Base-by-base conservation (phyloP, 345 rosid species). In the Aquilaria malaccensis region DNA sequence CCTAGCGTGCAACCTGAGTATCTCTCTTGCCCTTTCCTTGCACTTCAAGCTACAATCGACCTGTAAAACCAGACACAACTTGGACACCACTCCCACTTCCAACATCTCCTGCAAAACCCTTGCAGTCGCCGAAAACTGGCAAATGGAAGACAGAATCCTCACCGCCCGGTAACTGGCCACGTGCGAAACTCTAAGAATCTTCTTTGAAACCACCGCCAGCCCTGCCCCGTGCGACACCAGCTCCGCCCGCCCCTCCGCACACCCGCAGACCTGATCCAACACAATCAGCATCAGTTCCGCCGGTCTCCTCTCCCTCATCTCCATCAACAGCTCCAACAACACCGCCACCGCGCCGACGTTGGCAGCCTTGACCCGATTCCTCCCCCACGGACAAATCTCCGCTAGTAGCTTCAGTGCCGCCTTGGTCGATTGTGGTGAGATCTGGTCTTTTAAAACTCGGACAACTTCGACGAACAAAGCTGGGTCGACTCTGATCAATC, bases 231-330 rank as follows among this genome's bases (percentile, higher is more conserved):
- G 87, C 9, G 67, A 72, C 69, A 85, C 45, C 33, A 85, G 30
- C 80, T 85, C 84, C 12, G 80, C 79, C 58, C 91, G 51, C 41
- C 91, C 87, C 45, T 85, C 85, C 0, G 91, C 91, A 2, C 85
- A 80, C 0, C 82, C 74, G 10, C 91, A 78, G 1, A 81, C 72
- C 56, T 76, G 79, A 56, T 81, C 85, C 55, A 79, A 47, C 14
- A 72, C 68, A 0, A 54, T 45, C 11, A 87, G 51, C 7, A 33
- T 67, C 52, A 84, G 72, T 66, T 87, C 94, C 15, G 73, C 62
- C 30, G 13, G 50, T 56, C 85, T 69, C 61, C 55, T 71, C 30
- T 77, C 79, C 0, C 67, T 47, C 2, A 63, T 67, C n/a, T 84
- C 74, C 2, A 86, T 71, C n/a, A 86, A 84, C 30, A 82, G 73